phyloP scores from a whole-genome alignment of 306 rosid species.

The Dryas octopetala region DNA sequence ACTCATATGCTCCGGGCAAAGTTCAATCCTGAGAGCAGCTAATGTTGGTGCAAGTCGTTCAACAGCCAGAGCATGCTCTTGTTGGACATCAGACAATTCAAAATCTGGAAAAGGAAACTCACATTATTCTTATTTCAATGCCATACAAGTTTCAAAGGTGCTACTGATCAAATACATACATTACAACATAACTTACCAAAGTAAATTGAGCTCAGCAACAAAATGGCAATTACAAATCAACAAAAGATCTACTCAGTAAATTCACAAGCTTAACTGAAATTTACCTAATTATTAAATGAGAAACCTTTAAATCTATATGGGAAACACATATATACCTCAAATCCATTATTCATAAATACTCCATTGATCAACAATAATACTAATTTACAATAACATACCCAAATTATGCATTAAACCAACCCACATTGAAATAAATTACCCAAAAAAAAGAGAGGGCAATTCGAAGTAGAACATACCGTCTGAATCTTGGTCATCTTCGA shows the following conservation, averaged over 20 bases:
- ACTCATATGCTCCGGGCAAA: slow-evolving; percentile 83
- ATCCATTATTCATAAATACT: not conserved
- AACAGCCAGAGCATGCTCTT: slow-evolving; percentile 84
- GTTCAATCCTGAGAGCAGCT: slow-evolving; percentile 81
- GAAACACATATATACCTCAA: not conserved
- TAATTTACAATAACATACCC: not conserved
- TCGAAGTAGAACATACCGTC: slow-evolving; percentile 47
- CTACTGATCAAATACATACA: not conserved
- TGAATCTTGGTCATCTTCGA: slow-evolving; percentile 55
- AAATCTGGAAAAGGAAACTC: slow-evolving; percentile 45
- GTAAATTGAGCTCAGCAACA: not conserved
- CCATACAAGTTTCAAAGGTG: not conserved
- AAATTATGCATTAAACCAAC: not conserved
- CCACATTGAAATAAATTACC: not conserved
- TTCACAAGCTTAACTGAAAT: not conserved
- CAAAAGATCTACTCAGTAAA: not conserved
- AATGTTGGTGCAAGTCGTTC: slow-evolving; percentile 69
- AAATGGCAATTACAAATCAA: not conserved
- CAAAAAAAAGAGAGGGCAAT: not conserved
- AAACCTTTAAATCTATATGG: not conserved
- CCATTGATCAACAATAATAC: not conserved
- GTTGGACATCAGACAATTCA: slow-evolving; percentile 82
- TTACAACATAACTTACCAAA: not conserved
- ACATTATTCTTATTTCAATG: not conserved
- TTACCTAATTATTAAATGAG: not conserved